Evolutionary conservation across 2,329 filamentous ascomycete species (phyloP).

Genomic region (Helminthosporium solani): DNA sequence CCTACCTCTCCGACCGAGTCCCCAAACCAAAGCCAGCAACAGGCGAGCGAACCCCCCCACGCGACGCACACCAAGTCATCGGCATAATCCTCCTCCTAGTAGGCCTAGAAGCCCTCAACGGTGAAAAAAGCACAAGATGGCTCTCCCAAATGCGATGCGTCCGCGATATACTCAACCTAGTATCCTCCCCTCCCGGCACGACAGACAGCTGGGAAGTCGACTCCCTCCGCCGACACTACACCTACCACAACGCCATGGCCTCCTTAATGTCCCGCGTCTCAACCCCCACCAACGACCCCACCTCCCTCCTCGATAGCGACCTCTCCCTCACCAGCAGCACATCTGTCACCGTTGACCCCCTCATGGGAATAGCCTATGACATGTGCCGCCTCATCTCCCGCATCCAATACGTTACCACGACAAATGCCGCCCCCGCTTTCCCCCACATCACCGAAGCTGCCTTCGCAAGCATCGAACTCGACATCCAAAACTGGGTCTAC

Average conservation of each 20-base stretch:
- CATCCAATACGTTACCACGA: constrained; percentile 35
- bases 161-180: constrained; percentile 29
- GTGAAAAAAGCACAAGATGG: constrained; percentile 36
- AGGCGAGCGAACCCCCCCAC: constrained; percentile 14
- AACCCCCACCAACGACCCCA: constrained; percentile 6
- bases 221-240: constrained; percentile 39
- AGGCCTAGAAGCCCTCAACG: constrained; percentile 38
- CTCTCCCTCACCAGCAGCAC: constrained; percentile 17
- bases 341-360: constrained; percentile 34
- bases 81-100: constrained; percentile 37
- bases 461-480: constrained; percentile 32
- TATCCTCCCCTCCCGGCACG: constrained; percentile 25
- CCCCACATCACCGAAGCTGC: constrained; percentile 36
- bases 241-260: constrained; percentile 39
- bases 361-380: constrained; percentile 40
- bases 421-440: constrained; percentile 23
- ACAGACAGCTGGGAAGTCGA: constrained; percentile 34
- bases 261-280: constrained; percentile 37
- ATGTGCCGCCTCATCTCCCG: constrained; percentile 36
- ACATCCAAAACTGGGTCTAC: constrained; percentile 37
- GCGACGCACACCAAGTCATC: constrained; percentile 36
- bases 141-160: constrained; percentile 39
- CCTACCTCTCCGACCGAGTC: constrained; percentile 34
- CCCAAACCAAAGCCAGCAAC: constrained; percentile 7
- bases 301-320: constrained; percentile 20